Evolutionary conservation across 2,329 filamentous ascomycete genomes (phyloP), one percentile per base, ranked within the genome.

Genomic region (Truncatella angustata): DNA sequence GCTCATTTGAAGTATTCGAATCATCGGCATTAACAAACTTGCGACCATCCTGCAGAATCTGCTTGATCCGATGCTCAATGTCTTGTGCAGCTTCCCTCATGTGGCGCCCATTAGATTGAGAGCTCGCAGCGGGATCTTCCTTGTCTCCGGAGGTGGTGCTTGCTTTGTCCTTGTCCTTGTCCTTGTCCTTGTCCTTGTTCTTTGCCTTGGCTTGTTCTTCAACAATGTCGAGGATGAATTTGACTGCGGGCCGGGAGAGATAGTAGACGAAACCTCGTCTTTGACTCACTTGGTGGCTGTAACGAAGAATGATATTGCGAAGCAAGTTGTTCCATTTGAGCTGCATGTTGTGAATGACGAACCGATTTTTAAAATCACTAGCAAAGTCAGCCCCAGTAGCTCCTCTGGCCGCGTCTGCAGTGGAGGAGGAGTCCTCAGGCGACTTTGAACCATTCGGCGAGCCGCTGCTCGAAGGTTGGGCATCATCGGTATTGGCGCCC

Each of bases 311-410:
- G 63, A 97, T 97, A 65, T 99, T 97, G 54, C 94, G 85, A 34
- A 99, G 73, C 10, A 92, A 84, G 62, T 99, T 99, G 73, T 96
- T 97, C 94, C 94, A 99, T 70, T 99, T 99, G 52, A 99, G 76
- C 64, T 99, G 94, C 66, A 95, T 83, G 63, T 99, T 99, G 75
- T 99, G 94, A 49, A 99, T 88, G 61, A 97, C 93, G 74, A 99
- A 99, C 2, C 94, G 88, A 65, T 99, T 99, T 67, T 95, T 94
- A 76, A 97, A 99, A 66, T 97, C 92, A 68, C 89, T 96, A 45
- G 90, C 86, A 59, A 93, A 93, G 58, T 97, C 91, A 14, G 88
- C 83, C 3, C 86, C 82, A 1, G 87, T 82, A 3, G 86, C 84
- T 2, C 87, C 80, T 57, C 90, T 85, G 49, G 87, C 62, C 1